A percentile compares a stretch with the other conserved stretches of the same genome.
These are phyloP conservation scores for Alternaria ethzedia DNA, from an alignment of 2,329 filamentous ascomycete genomes.

Conservation along the genomic window DNA sequence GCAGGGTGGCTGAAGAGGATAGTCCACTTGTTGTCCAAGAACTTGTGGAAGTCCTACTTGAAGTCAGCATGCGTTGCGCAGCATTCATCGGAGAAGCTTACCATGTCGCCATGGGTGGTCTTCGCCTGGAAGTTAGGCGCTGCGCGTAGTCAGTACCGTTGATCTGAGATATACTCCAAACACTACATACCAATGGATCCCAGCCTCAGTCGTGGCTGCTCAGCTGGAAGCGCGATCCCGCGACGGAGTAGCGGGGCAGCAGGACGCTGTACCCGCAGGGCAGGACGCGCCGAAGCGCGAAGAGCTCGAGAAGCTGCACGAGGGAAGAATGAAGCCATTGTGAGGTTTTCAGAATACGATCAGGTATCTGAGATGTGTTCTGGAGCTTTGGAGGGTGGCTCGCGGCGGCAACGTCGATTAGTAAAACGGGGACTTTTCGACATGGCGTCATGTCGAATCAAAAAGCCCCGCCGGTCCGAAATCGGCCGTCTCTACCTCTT, in stretches of 20 bases:
- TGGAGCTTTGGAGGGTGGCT: slow-evolving; percentile 1
- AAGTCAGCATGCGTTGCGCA: background rate
- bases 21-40: slow-evolving; percentile 79
- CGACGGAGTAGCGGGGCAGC: slow-evolving; percentile 45
- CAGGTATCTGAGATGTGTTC: background rate
- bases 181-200: slow-evolving; percentile 46
- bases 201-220: slow-evolving; percentile 53
- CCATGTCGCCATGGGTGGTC: slow-evolving; percentile 75
- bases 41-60: slow-evolving; percentile 70
- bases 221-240: slow-evolving; percentile 44
- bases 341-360: slow-evolving; percentile 2
- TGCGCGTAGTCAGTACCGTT: slow-evolving; percentile 29
- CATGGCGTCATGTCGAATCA: slow-evolving; percentile 18
- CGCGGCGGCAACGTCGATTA: slow-evolving; percentile 1
- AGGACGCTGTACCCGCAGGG: slow-evolving; percentile 34
- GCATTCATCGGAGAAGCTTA: slow-evolving; percentile 50
- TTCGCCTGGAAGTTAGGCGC: slow-evolving; percentile 86
- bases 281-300: slow-evolving; percentile 32
- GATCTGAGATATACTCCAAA: background rate
- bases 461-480: slow-evolving; percentile 9
- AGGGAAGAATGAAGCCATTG: slow-evolving; percentile 45
- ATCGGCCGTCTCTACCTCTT: background rate
- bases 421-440: slow-evolving; percentile 5
- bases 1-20: slow-evolving; percentile 84
- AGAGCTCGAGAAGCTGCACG: slow-evolving; percentile 47